phyloP scores from a whole-genome alignment of 2,329 filamentous ascomycete species.

The Talaromyces atroroseus region DNA sequence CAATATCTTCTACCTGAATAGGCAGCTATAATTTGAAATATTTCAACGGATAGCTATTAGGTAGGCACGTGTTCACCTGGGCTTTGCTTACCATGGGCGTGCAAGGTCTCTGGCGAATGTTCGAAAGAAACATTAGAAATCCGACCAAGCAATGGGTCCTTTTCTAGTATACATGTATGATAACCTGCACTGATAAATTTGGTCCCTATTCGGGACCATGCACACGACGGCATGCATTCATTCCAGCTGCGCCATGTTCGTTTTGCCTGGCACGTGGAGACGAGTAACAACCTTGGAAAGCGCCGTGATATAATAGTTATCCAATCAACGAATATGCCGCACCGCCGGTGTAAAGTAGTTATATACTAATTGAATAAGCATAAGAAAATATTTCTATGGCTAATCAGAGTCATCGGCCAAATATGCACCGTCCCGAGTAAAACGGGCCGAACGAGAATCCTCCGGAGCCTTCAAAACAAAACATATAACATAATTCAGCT shows the following conservation, averaged over 20 bases:
- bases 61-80: background rate
- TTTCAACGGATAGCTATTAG: background rate
- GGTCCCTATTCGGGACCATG: background rate
- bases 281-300: background rate
- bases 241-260: background rate
- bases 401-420: background rate
- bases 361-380: background rate
- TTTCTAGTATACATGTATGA: background rate
- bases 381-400: background rate
- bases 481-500: background rate
- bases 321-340: background rate
- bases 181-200: background rate
- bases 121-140: background rate
- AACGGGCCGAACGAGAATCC: background rate
- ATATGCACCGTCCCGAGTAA: background rate
- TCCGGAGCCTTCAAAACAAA: background rate
- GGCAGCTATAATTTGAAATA: no score
- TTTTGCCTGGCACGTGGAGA: background rate
- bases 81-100: background rate
- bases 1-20: background rate
- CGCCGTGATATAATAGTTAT: background rate
- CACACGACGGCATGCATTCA: background rate
- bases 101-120: background rate
- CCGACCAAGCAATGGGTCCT: background rate
- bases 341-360: background rate